These are phyloP conservation scores for Hamamelis virginiana DNA, from an alignment of 164 flowering plant species.

Conservation along the genomic window DNA sequence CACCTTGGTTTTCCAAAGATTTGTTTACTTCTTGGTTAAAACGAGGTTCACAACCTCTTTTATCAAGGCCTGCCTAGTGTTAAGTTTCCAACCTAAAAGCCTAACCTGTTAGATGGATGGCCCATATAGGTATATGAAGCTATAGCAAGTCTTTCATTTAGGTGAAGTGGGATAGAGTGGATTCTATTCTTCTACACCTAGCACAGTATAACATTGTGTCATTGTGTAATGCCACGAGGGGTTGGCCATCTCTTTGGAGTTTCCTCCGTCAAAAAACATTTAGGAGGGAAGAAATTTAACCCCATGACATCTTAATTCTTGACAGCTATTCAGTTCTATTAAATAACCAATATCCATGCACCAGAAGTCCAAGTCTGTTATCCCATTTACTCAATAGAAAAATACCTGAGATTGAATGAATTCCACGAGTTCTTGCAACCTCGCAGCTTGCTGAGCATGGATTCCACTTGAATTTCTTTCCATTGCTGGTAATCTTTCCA, in stretches of 20 bases:
- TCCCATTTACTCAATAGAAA: neutral
- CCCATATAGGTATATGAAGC: too few species aligned
- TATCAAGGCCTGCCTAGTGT: neutral
- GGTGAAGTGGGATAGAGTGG: too few species aligned
- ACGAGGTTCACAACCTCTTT: neutral
- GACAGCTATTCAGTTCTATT: neutral
- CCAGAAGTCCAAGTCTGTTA: neutral
- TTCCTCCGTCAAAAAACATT: neutral
- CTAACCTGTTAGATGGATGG: too few species aligned
- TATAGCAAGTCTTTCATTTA: too few species aligned
- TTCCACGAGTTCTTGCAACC: conserved; percentile 89
- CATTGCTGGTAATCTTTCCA: conserved; percentile 70
- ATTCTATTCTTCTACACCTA: too few species aligned
- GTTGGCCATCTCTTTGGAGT: neutral
- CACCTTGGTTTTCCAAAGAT: too few species aligned
- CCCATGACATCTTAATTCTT: neutral
- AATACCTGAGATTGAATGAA: conserved; percentile 88
- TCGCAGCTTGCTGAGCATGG: conserved; percentile 78
- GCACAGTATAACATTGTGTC: neutral
- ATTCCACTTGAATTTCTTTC: conserved; percentile 72
- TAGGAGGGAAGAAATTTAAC: neutral
- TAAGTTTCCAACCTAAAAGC: too few species aligned
- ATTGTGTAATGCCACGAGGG: neutral
- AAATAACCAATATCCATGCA: neutral
- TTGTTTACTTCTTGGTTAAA: too few species aligned